Base-by-base conservation (phyloP, 2,329 filamentous ascomycete species). In the Sphaerulina populicola region DNA sequence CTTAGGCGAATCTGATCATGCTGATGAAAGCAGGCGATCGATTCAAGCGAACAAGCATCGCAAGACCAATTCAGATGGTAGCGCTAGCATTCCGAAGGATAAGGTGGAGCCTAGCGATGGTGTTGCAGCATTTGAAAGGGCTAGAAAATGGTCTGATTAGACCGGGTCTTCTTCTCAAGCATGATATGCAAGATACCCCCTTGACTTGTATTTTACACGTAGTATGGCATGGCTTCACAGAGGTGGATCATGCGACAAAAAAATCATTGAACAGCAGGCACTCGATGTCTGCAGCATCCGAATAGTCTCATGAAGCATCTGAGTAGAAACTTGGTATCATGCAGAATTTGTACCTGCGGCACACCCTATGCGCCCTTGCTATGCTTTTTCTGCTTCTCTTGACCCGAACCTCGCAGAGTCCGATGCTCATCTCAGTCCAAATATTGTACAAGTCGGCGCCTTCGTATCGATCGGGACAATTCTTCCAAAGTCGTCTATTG, bases 401-500 rank as follows among this genome's bases (percentile, higher is more conserved):
- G 45, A 50, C 47, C n/a, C 46, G 18, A 39, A 29, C 35, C 48
- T 52, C 18, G 33, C 45, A 33, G 12, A 14, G 38, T 33, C 38
- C 8, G 40, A 5, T 21, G n/a, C 21, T 42, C 36, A 47, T 18
- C 12, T 43, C 35, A 37, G 43, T 23, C 30, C 44, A 41, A 44
- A 21, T 60, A 55, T 57, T 57, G 27, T 60, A 60, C 59, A 60
- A 21, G 38, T 39, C 42, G 38, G 2, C 3, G 21, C 7, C 2
- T 11, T 45, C 30, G 42, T 43, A 33, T 44, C 51, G 30, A 41
- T 50, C n/a, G n/a, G n/a, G n/a, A 50, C 47, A 44, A 18, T n/a
- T 21, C 42, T 11, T 27, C 10, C 37, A 12, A 14, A 38, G 21
- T 40, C 51, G 44, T 61, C 58, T 64, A 65, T 54, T 63, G 60